Base-by-base conservation (phyloP, 2,329 filamentous ascomycete genomes). In the Zasmidium angulare region DNA sequence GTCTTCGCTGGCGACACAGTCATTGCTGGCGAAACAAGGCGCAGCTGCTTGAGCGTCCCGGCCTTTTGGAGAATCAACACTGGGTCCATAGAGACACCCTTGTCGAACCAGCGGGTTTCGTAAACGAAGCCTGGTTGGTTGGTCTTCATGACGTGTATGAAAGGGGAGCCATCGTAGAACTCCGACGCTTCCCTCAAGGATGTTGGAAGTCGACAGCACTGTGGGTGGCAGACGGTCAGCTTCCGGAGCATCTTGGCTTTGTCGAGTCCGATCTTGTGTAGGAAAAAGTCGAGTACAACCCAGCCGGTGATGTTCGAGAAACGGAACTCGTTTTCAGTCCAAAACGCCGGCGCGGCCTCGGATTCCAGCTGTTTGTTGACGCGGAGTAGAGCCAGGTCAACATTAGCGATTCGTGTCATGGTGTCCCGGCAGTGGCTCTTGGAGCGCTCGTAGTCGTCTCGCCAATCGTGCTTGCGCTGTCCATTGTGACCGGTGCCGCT, bases 291-390 rank as follows among this genome's bases (percentile, higher is more conserved):
- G 1, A 64, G 48, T 2, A 24, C 53, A 11, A 55, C 9, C 57
- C 56, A 66, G 23, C 66, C 61, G 23, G 50, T 26, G 20, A 55
- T 21, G 20, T 62, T 59, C 31, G 60, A 57, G 57, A 66, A 66
- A 20, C 61, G 60, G 71, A 82, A 82, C 21, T 74, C 72, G 68
- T 81, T 79, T 14, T 66, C 64, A 2, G 73, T 72, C 64, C 82
- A 83, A 17, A 82, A 72, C 3, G 81, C 70, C 17, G 72, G 68
- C 0, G 66, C 65, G 1, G 74, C 75, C 71, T 81, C 78, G 10
- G 65, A 31, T 66, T 76, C 64, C 59, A 77, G 70, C 22, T 70
- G 70, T 29, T 55, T 58, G 56, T 46, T 62, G 31, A 53, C 24
- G 17, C 60, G 26, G 29, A 53, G 12, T 50, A 11, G 22, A 11